Percentiles rank a stretch among this genome's conserved stretches.
phyloP scores from a whole-genome alignment of 1,284 basidiomycete genomes.

The Boletus smithii region DNA sequence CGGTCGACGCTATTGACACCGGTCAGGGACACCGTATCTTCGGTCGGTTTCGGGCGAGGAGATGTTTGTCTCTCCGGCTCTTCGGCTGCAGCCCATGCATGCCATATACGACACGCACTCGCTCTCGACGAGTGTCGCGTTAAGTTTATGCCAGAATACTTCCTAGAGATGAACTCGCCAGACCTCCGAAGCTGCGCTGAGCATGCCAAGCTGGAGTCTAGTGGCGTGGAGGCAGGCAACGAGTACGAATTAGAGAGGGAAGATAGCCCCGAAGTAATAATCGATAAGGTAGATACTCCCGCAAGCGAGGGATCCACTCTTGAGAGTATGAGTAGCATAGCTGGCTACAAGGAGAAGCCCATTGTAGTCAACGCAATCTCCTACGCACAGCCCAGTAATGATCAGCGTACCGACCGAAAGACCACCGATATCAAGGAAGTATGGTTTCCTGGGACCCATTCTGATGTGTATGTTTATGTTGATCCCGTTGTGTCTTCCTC shows the following conservation, averaged over 20 bases:
- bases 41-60: slow-evolving; percentile 28
- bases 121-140: slow-evolving; percentile 37
- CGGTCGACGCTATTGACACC: neutral
- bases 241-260: neutral
- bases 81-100: slow-evolving; percentile 20
- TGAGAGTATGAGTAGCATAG: neutral
- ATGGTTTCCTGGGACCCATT: slow-evolving; percentile 30
- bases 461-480: slow-evolving; percentile 26
- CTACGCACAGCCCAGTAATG: neutral
- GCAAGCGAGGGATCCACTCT: slow-evolving; percentile 8
- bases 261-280: neutral
- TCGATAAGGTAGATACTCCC: neutral
- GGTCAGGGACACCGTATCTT: slow-evolving; percentile 27
- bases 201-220: neutral
- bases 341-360: neutral
- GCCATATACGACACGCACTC: slow-evolving; percentile 25
- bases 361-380: neutral
- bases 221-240: neutral
- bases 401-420: neutral
- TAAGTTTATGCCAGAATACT: slow-evolving; percentile 37
- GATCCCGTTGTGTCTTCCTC: neutral
- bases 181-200: slow-evolving; percentile 2
- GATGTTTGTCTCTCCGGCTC: slow-evolving; percentile 23
- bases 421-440: slow-evolving; percentile 23
- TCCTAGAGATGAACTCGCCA: slow-evolving; percentile 16